phyloP scores from a whole-genome alignment of 1,139 yeast species.

The Suhomyces bokatorum region DNA sequence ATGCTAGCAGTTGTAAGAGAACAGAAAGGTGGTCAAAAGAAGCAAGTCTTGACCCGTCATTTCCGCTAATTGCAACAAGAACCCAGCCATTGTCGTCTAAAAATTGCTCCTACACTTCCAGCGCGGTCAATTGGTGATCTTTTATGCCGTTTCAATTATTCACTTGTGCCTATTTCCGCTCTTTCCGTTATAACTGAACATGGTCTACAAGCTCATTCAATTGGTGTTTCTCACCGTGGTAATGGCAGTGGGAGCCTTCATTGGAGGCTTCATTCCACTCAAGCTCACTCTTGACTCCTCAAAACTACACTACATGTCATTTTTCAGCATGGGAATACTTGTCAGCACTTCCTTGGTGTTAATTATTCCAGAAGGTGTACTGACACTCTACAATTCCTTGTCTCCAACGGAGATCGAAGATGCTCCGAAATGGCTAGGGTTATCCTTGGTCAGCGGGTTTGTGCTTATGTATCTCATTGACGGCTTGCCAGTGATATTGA shows the following conservation, averaged over 20 bases:
- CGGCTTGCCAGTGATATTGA: slow-evolving; percentile 21
- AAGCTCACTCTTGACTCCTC: slow-evolving; percentile 20
- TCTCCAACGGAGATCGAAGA: slow-evolving; percentile 21
- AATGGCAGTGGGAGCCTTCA: slow-evolving; percentile 35
- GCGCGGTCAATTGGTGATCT: too few relatives aligned
- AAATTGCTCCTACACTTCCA: too few relatives aligned
- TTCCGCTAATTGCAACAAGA: too few relatives aligned
- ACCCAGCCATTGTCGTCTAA: too few relatives aligned
- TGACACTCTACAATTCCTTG: slow-evolving; percentile 39
- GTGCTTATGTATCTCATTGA: slow-evolving; percentile 53
- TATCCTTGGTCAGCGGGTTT: slow-evolving; percentile 49
- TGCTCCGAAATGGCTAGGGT: slow-evolving; percentile 25
- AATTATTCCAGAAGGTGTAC: slow-evolving; percentile 71
- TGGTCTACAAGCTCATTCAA: slow-evolving; percentile 6
- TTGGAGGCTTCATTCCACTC: slow-evolving; percentile 36
- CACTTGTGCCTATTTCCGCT: neutral
- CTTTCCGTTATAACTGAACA: neutral
- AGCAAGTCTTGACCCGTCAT: too few relatives aligned
- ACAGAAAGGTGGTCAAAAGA: neutral
- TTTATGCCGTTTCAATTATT: too few relatives aligned
- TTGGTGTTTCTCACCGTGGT: slow-evolving; percentile 19
- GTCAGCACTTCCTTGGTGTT: slow-evolving; percentile 65
- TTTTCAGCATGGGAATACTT: slow-evolving; percentile 62
- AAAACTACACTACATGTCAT: slow-evolving; percentile 33
- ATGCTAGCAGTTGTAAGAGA: neutral